Conservation (phyloP, 352 stramenopile genomes). For the Elongisporangium prolatum region DNA sequence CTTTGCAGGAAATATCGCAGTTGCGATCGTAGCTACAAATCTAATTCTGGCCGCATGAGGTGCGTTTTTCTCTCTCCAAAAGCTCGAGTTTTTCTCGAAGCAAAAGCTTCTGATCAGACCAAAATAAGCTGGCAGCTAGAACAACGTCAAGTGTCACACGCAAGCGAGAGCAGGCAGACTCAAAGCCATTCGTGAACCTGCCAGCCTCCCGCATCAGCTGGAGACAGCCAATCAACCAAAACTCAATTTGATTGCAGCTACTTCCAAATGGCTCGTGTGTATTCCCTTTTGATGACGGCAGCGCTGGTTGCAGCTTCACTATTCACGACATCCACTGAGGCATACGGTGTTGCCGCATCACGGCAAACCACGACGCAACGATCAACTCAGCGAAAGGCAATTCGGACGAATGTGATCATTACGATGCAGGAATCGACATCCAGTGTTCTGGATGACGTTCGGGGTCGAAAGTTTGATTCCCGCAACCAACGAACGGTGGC, state of each 20-base stretch:
- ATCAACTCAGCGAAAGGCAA: slow-evolving; percentile 16
- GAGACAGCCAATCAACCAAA: neutral
- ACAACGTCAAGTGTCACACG: slow-evolving; percentile 1
- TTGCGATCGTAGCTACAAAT: neutral
- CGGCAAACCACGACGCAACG: slow-evolving; percentile 11
- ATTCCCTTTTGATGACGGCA: slow-evolving; percentile 17
- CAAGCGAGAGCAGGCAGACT: neutral
- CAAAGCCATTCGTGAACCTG: neutral
- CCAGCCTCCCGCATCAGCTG: neutral
- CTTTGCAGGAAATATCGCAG: neutral
- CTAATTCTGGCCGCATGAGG: neutral
- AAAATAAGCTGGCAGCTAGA: neutral
- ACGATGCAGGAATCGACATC: slow-evolving; percentile 35
- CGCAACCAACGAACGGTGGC: slow-evolving; percentile 20
- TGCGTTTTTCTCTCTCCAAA: neutral
- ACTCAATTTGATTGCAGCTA: neutral
- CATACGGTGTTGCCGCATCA: neutral
- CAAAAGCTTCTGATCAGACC: neutral
- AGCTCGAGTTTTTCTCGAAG: neutral
- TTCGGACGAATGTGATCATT: slow-evolving; percentile 43
- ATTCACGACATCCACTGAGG: neutral
- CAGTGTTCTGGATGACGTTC: slow-evolving; percentile 24
- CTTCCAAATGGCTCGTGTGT: slow-evolving; percentile 16
- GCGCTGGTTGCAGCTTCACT: slow-evolving; percentile 5
- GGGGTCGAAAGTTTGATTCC: slow-evolving; percentile 27